Percentiles rank a stretch among this genome's conserved stretches.
Evolutionary conservation across 352 stramenopile genomes (phyloP).

Genomic region (Peronospora destructor): DNA sequence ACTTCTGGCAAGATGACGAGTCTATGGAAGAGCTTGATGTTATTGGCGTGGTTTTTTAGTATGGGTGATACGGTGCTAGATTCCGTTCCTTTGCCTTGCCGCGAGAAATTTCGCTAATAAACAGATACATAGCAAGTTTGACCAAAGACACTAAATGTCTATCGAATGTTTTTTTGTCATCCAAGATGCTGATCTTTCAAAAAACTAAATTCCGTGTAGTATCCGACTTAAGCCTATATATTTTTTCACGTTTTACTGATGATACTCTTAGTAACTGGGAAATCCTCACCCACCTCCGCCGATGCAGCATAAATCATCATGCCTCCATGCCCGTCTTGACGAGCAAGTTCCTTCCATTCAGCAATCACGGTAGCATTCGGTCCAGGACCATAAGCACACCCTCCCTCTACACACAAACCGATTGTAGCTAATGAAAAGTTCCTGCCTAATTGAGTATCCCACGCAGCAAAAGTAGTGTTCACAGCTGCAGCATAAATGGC

Average conservation of each 20-base stretch:
- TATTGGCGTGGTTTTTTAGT: no score
- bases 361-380: constrained; percentile 47
- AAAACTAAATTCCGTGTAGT: background rate
- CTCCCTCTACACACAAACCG: constrained; percentile 42
- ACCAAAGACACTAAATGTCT: no score
- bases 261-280: constrained; percentile 44
- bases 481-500: constrained; percentile 46
- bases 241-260: constrained; percentile 12
- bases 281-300: constrained; percentile 43
- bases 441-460: constrained; percentile 35
- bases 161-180: background rate
- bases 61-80: no score
- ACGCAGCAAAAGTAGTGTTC: constrained; percentile 51
- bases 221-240: background rate
- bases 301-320: constrained; percentile 79
- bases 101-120: no score
- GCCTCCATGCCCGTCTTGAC: constrained; percentile 31
- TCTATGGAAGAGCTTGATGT: no score
- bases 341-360: constrained; percentile 42
- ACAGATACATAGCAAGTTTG: no score
- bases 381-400: constrained; percentile 59
- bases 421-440: constrained; percentile 50
- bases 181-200: background rate
- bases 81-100: no score
- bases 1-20: no score